Base-by-base conservation (phyloP, 495 filamentous ascomycete species). In the Chaetomium fimeti region DNA sequence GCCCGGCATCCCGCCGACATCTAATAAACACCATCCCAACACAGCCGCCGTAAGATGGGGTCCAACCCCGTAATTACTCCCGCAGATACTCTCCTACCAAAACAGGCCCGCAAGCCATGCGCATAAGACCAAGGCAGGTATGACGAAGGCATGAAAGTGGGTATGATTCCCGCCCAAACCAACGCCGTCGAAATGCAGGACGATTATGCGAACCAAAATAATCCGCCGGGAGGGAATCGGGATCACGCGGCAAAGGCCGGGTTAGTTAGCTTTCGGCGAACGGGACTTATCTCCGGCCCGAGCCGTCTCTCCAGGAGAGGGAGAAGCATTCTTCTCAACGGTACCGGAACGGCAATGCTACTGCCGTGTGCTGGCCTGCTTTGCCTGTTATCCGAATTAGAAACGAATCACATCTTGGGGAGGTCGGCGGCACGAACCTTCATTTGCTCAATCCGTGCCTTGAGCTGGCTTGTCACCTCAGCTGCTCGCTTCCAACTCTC, bases 401-500 rank as follows among this genome's bases (percentile, higher is more conserved):
- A n/a, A 42, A 36, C 18, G 7, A n/a, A 3, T 13, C 42, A n/a
- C 8, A 51, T 12, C 0, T 12, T 16, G 25, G 25, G 20, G 5
- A 16, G 32, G 32, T 36, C 32, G 32, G 32, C 3, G n/a, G 18
- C 6, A 69, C 71, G 62, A 74, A 83, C 83, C 81, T 85, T 85
- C 83, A 85, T 85, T 74, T 79, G 78, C 82, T 99, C 95, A 75
- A 99, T 99, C 76, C 93, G 84, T 49, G 92, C 89, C 81, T 98
- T 99, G 71, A 99, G 77, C 76, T 94, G 92, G 75, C 90, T 97
- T 47, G 95, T 99, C 13, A 99, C 95, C 79, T 99, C 95, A n/a
- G 94, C 94, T 32, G 95, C 95, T 68, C 95, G 80, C 80, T 93
- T 95, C 92, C 94, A 99, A 73, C 91, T 97, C 77, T 97, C 94